phyloP scores from a whole-genome alignment of 2,329 filamentous ascomycete species.

The Pseudocercospora macadamiae region DNA sequence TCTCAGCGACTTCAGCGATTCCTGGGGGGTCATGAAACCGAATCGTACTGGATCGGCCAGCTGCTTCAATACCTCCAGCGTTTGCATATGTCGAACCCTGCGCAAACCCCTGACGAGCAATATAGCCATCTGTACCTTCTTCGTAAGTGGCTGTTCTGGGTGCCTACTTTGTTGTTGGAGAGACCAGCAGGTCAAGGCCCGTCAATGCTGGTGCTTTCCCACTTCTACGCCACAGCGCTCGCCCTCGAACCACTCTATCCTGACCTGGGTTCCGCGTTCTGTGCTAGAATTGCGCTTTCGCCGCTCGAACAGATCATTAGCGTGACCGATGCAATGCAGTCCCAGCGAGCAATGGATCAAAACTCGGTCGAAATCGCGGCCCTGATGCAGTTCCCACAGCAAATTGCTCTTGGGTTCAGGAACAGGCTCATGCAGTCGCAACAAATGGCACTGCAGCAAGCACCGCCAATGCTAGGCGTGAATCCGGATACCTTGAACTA shows the following conservation, averaged over 20 bases:
- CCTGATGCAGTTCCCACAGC: constrained; percentile 51
- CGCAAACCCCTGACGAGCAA: constrained; percentile 70
- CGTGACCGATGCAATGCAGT: constrained; percentile 69
- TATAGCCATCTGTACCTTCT: constrained; percentile 89
- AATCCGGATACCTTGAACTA: constrained; percentile 31
- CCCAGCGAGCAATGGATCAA: constrained; percentile 44
- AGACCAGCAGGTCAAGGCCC: constrained; percentile 74
- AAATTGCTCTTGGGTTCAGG: constrained; percentile 48
- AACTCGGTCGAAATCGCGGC: constrained; percentile 48
- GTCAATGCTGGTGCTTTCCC: constrained; percentile 80
- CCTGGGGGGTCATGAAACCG: constrained; percentile 48
- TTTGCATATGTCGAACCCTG: constrained; percentile 44
- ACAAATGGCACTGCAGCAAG: constrained; percentile 20
- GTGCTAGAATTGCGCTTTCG: constrained; percentile 65
- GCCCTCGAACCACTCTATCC: constrained; percentile 89
- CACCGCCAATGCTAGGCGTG: constrained; percentile 21
- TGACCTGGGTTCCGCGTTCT: constrained; percentile 86
- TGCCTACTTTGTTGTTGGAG: constrained; percentile 82
- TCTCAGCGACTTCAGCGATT: constrained; percentile 49
- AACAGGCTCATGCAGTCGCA: constrained; percentile 30
- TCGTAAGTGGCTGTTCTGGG: constrained; percentile 93
- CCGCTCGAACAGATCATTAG: constrained; percentile 86
- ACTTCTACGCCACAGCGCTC: constrained; percentile 88
- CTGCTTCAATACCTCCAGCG: constrained; percentile 52
- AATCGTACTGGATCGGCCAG: constrained; percentile 54